Evolutionary conservation across 495 filamentous ascomycete species (phyloP).

Genomic region (Xylaria longipes): DNA sequence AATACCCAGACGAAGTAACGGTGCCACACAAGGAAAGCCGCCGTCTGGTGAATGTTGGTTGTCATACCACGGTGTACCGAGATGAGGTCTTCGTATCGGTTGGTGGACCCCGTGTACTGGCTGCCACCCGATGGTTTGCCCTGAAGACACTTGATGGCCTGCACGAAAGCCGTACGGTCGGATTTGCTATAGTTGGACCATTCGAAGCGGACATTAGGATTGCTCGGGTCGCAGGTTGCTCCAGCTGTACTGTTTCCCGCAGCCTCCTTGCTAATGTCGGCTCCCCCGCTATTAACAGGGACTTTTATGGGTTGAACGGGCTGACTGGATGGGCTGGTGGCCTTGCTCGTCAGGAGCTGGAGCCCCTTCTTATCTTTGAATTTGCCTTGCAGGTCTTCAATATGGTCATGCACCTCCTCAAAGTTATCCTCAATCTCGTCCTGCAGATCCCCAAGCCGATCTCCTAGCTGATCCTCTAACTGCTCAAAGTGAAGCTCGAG

Average conservation of each 20-base stretch:
- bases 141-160: slow-evolving; percentile 45
- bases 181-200: slow-evolving; percentile 40
- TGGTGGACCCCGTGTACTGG: slow-evolving; percentile 36
- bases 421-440: slow-evolving; percentile 1
- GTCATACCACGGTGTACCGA: slow-evolving; percentile 50
- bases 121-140: slow-evolving; percentile 38
- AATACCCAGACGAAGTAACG: slow-evolving; percentile 46
- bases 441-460: neutral
- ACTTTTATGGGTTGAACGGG: neutral
- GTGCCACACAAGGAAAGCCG: slow-evolving; percentile 51
- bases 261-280: neutral
- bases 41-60: slow-evolving; percentile 44
- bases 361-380: neutral
- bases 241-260: neutral
- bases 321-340: neutral
- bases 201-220: slow-evolving; percentile 40
- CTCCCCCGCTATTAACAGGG: neutral
- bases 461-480: neutral
- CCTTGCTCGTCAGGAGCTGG: neutral
- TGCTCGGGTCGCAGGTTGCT: slow-evolving; percentile 36
- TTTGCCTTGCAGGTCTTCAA: neutral
- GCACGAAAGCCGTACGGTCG: slow-evolving; percentile 41
- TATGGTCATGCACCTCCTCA: neutral
- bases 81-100: slow-evolving; percentile 48
- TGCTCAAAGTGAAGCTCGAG: slow-evolving; percentile 20